A percentile compares a stretch with the other conserved stretches of the same genome.
These are phyloP conservation scores for Nigrospora sphaerica DNA, from an alignment of 2,329 filamentous ascomycete species.

Conservation along the genomic window DNA sequence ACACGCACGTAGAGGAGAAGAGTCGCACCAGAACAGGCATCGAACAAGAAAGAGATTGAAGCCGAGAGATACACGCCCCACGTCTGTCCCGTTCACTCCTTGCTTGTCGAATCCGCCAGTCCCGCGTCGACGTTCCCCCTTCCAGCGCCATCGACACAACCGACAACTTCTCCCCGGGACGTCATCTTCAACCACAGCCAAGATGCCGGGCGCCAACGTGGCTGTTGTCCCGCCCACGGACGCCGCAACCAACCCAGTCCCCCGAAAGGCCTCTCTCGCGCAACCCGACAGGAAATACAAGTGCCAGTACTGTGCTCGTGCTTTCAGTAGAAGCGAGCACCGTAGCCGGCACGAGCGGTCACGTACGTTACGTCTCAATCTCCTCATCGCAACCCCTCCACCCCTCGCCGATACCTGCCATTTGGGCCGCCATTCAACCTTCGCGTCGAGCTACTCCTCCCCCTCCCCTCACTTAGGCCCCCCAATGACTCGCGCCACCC, in stretches of 20 bases:
- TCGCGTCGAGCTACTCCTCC: constrained; percentile 4
- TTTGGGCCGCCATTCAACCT: constrained; percentile 7
- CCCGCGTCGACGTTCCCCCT: background rate
- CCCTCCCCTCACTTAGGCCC: constrained; percentile 6
- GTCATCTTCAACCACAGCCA: background rate
- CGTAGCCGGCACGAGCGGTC: constrained; percentile 94
- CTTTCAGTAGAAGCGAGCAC: constrained; percentile 96
- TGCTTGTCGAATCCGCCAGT: background rate
- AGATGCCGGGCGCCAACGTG: constrained; percentile 61
- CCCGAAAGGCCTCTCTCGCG: constrained; percentile 67
- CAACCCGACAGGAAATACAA: constrained; percentile 96
- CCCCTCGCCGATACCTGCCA: background rate
- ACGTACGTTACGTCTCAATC: constrained; percentile 60
- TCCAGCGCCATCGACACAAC: background rate
- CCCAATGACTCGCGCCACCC: constrained; percentile 2
- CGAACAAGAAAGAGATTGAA: background rate
- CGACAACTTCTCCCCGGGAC: background rate
- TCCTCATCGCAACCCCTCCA: constrained; percentile 7
- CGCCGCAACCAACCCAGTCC: constrained; percentile 60
- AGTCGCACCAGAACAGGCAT: background rate
- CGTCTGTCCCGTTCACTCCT: background rate
- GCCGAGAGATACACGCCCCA: background rate
- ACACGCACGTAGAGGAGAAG: constrained; percentile 1
- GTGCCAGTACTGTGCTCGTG: constrained; percentile 96
- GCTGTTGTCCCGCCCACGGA: constrained; percentile 53